A percentile compares a stretch with the other conserved stretches of the same genome.
phyloP scores from a whole-genome alignment of 1,139 yeast species.

The Geotrichum aggregatum region DNA sequence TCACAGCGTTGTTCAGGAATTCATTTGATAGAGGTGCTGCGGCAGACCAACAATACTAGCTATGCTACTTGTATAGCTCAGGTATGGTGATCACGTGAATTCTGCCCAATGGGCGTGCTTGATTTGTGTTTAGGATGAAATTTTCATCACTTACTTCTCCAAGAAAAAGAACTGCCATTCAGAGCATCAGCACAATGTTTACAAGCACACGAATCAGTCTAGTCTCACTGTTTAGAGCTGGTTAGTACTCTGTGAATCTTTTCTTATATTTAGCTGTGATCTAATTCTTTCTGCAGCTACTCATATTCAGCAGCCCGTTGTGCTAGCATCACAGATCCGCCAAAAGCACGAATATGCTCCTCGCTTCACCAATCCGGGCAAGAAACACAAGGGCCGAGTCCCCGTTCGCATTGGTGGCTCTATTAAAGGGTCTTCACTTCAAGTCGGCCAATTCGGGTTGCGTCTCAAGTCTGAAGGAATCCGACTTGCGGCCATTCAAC shows the following conservation, averaged over 20 bases:
- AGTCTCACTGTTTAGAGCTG: slow-evolving; percentile 16
- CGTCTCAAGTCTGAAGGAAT: slow-evolving; percentile 84
- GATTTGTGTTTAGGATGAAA: too few species aligned
- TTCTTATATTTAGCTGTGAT: not conserved
- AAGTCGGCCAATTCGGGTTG: slow-evolving; percentile 80
- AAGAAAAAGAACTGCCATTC: too few species aligned
- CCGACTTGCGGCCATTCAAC: slow-evolving; percentile 82
- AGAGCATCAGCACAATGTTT: slow-evolving; percentile 8
- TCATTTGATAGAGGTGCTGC: too few species aligned
- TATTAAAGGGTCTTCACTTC: slow-evolving; percentile 74
- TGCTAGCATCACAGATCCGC: slow-evolving; percentile 1
- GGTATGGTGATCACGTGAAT: too few species aligned
- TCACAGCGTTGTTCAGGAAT: too few species aligned
- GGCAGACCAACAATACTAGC: too few species aligned
- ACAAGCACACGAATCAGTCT: slow-evolving; percentile 12
- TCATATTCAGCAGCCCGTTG: slow-evolving; percentile 1
- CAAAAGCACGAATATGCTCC: slow-evolving; percentile 82
- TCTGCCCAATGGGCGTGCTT: too few species aligned
- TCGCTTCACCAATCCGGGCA: slow-evolving; percentile 63
- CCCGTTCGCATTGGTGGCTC: slow-evolving; percentile 95
- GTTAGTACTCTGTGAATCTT: slow-evolving; percentile 4
- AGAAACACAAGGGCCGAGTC: slow-evolving; percentile 92
- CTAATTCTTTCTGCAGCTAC: too few species aligned
- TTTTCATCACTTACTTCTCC: too few species aligned
- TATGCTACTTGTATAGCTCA: too few species aligned